These are phyloP conservation scores for Ophiorrhiza pumila DNA, from an alignment of 257 asterid genomes.

Conservation along the genomic window DNA sequence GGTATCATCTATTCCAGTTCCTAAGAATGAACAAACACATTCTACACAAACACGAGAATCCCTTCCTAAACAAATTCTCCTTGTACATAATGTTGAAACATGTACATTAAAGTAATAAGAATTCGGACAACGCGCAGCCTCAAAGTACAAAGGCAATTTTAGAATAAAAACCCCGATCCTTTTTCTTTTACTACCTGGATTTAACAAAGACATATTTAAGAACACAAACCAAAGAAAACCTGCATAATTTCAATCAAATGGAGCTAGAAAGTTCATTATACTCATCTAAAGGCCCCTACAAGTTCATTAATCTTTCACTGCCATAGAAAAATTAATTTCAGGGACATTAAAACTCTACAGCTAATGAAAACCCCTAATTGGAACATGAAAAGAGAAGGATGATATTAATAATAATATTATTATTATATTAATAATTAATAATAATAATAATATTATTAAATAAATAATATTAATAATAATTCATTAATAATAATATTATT, in stretches of 20 bases:
- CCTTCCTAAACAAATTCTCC: not conserved
- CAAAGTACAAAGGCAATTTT: no score
- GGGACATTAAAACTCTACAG: not conserved
- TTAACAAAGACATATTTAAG: no score
- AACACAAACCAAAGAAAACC: not conserved
- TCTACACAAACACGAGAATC: not conserved
- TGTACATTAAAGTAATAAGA: not conserved
- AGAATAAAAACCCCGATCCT: no score
- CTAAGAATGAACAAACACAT: no score
- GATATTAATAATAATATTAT: no score
- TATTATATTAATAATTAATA: no score
- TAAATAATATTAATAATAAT: no score
- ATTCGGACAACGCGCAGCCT: not conserved
- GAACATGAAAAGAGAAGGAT: not conserved
- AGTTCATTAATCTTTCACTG: not conserved
- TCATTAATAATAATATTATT: no score
- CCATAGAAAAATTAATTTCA: not conserved
- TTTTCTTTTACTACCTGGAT: not conserved
- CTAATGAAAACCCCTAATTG: not conserved
- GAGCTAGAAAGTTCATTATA: no score
- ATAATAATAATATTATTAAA: no score
- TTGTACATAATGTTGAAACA: not conserved
- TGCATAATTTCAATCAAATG: not conserved
- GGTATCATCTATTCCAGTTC: not conserved
- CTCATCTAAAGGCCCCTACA: not conserved